Evolutionary conservation across 2,329 filamentous ascomycete species (phyloP).

Genomic region (Pseudomassariella vexata): DNA sequence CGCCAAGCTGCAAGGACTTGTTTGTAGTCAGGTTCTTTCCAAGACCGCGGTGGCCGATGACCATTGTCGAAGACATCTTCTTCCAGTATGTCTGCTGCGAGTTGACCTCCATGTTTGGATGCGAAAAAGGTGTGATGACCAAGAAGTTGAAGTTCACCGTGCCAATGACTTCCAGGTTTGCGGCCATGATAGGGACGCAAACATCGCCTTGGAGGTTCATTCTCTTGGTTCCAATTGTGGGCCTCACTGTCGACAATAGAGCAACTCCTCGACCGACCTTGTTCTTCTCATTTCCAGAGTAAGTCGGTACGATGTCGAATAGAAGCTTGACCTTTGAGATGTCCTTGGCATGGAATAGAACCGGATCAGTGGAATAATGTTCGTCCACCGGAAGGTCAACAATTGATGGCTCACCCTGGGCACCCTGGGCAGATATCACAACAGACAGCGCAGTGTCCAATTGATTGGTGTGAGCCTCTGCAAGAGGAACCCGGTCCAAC

Average conservation of each 20-base stretch:
- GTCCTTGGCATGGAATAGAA: constrained; percentile 79
- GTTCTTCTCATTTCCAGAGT: constrained; percentile 81
- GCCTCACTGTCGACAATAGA: constrained; percentile 78
- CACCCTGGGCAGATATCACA: constrained; percentile 80
- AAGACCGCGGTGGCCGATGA: constrained; percentile 65
- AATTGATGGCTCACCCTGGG: constrained; percentile 78
- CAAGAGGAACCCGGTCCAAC: constrained; percentile 80
- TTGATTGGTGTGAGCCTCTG: constrained; percentile 84
- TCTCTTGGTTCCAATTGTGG: constrained; percentile 75
- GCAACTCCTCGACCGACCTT: constrained; percentile 88
- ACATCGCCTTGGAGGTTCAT: constrained; percentile 90
- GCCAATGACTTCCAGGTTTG: constrained; percentile 84
- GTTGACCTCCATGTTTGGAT: constrained; percentile 89
- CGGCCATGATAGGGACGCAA: constrained; percentile 83
- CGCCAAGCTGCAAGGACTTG: constrained; percentile 85
- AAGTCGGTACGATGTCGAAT: constrained; percentile 94
- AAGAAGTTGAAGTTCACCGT: constrained; percentile 96
- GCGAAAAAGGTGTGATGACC: constrained; percentile 87
- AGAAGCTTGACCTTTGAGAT: constrained; percentile 77
- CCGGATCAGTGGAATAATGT: constrained; percentile 87
- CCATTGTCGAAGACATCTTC: constrained; percentile 82
- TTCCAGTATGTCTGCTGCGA: constrained; percentile 96
- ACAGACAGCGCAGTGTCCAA: constrained; percentile 91
- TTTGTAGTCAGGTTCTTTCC: constrained; percentile 85
- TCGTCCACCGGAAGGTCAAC: constrained; percentile 93